Conservation (phyloP, 768 basidiomycete genomes). For the Brasilioporus rufonigricans region DNA sequence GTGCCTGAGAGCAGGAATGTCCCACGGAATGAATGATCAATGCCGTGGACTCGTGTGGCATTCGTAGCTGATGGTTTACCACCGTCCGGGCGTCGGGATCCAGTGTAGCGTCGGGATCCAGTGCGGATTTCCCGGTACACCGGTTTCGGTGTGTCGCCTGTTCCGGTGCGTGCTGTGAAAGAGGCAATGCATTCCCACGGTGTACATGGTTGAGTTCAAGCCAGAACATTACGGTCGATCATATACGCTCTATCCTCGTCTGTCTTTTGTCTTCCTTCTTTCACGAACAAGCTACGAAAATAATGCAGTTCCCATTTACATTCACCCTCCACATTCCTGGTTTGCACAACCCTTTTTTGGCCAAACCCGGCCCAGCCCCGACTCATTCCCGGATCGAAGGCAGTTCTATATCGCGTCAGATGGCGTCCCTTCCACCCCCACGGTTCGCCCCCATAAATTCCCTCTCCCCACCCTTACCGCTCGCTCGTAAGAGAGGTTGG, state of each 20-base stretch:
- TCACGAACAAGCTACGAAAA: conserved; percentile 29
- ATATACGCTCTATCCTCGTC: background rate
- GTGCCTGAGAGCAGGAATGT: no score
- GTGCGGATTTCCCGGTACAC: no score
- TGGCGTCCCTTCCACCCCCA: conserved; percentile 15
- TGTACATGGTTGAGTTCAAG: background rate
- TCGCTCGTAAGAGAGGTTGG: conserved; percentile 70
- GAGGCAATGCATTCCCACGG: conserved; percentile 11
- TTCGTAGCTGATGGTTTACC: no score
- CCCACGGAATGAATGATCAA: no score
- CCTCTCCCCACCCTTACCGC: conserved; percentile 36
- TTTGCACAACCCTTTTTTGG: conserved; percentile 62
- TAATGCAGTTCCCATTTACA: conserved; percentile 67
- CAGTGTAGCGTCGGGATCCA: no score
- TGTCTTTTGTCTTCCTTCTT: background rate
- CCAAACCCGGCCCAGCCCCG: conserved; percentile 16
- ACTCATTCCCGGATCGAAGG: conserved; percentile 26
- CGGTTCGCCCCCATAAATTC: conserved; percentile 13
- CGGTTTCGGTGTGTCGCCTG: no score
- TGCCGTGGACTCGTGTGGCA: no score
- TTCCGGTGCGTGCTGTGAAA: no score
- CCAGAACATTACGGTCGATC: background rate
- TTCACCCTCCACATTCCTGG: conserved; percentile 68
- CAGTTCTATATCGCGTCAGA: conserved; percentile 24
- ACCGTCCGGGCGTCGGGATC: no score